These are phyloP conservation scores for Solanum raphanifolium DNA, from an alignment of 257 asterid genomes.

Conservation along the genomic window DNA sequence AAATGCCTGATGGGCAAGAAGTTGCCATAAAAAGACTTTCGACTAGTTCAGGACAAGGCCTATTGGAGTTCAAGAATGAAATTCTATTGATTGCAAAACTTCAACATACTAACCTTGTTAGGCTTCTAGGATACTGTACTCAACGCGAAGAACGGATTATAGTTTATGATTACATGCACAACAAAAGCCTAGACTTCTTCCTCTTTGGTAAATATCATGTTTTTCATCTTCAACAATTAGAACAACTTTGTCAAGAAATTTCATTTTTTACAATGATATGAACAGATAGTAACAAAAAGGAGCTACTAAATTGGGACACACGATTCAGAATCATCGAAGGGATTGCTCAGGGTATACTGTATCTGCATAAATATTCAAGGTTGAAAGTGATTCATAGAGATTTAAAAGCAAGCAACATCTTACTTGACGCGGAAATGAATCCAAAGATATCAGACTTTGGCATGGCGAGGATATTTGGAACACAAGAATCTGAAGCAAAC, in stretches of 20 bases:
- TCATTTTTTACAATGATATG: neutral
- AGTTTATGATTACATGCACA: neutral
- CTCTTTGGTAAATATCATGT: neutral
- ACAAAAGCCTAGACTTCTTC: conserved; percentile 2
- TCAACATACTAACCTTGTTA: conserved; percentile 7
- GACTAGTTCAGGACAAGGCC: neutral
- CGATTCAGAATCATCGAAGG: conserved; percentile 6
- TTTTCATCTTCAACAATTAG: neutral
- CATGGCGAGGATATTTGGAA: conserved; percentile 5
- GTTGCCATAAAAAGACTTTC: conserved; percentile 2
- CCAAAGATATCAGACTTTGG: conserved; percentile 12
- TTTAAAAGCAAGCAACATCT: conserved; percentile 1
- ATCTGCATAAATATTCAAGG: conserved; percentile 8
- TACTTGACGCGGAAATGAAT: conserved; percentile 1
- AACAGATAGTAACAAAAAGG: neutral
- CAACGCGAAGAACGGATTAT: neutral
- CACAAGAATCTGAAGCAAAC: neutral
- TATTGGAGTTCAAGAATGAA: conserved; percentile 6
- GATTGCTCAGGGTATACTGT: conserved; percentile 3
- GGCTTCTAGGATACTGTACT: conserved; percentile 3
- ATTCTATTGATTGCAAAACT: conserved; percentile 2
- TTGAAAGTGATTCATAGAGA: conserved; percentile 2
- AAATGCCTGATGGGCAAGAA: conserved; percentile 4
- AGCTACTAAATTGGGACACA: neutral
- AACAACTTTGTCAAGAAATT: neutral